Base-by-base conservation (phyloP, 1,284 basidiomycete species). In the Coniferiporia sulphurascens region DNA sequence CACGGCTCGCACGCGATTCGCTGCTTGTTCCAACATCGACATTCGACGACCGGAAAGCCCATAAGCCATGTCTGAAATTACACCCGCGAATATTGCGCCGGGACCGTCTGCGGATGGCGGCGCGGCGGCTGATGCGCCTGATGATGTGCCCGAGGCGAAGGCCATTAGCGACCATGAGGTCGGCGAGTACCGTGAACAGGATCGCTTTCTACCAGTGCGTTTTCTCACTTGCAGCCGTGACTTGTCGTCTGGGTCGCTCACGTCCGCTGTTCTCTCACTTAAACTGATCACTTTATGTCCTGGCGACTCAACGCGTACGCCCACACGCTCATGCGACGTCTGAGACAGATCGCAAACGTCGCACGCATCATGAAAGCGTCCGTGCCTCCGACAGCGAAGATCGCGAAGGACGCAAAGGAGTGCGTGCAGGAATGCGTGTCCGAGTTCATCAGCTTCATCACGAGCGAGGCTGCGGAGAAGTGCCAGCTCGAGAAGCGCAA, bases 401-500 rank as follows among this genome's bases (percentile, higher is more conserved):
- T 98, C 66, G 92, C 93, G 2, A 96, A 96, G 72, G 95, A 97
- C 74, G 93, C 95, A 22, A 98, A 98, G 72, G 94, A 97, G 74
- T 94, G 91, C 72, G 92, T 97, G 50, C 95, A 97, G 73, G 93
- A 96, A 73, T 96, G 93, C 74, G 93, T 96, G 53, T 94, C 90
- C 45, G 95, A 98, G 76, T 95, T 96, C 75, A 97, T 98, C 72
- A 88, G 86, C 67, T 98, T 97, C 77, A 92, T 98, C 72, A 95
- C 93, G 34, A 88, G 86, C 41, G 93, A 95, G 71, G 93, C 93
- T 2, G 88, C 88, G 19, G 93, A 95, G 73, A 91, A 91, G 67
- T 93, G 92, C 66, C 84, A 88, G 67, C 78, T 89, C 63, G 92
- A 95, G 74, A 95, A 95, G 72, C 77, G 88, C 59, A 90, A 90